Evolutionary conservation across 1,284 basidiomycete species (phyloP), one percentile per base, ranked within the genome.

Genomic region (Leccinum cinnamomeum): DNA sequence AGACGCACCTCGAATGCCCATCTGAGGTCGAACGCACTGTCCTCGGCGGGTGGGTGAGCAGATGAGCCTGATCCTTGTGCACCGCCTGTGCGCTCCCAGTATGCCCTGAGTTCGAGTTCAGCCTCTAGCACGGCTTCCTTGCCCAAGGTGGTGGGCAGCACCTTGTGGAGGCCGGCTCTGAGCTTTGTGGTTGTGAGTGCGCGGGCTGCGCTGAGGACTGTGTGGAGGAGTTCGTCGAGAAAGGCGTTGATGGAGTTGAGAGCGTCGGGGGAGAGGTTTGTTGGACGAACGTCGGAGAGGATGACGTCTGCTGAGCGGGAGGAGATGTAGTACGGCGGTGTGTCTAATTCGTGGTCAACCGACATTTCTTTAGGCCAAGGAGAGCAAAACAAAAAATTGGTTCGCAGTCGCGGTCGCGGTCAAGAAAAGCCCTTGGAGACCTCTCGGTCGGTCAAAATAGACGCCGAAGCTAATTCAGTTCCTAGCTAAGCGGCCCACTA

Each of bases 101-200:
- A 95, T 8, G 90, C 90, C 70, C 91, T 84, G 56, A 96, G 77
- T 77, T 97, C 95, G 56, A 97, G 81, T 73, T 97, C 95, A 0
- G 95, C 95, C 78, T 97, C 95, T 51, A 94, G 79, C n/a, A 96
- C 79, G 5, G 94, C 93, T 71, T 94, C 91, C 76, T 95, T 93
- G 35, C 93, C 94, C 44, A 96, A 81, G 55, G 84, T 80, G 4
- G 90, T 90, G 18, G 91, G 89, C 37, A 96, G 81, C 30, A 93
- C 81, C 68, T 83, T 86, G 58, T 90, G 82, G 30, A 96, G 77
- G 57, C 88, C 90, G 1, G 82, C 80, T 67, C 93, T 89, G 64
- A 97, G 81, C 66, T 87, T 87, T 61, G 88, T 84, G 2, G 92
- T 90, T 53, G 86, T 80, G 60, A 95, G 79, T n/a, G 91, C 90